Base-by-base conservation (phyloP, 2,329 filamentous ascomycete genomes). In the Ophiostoma ips region DNA sequence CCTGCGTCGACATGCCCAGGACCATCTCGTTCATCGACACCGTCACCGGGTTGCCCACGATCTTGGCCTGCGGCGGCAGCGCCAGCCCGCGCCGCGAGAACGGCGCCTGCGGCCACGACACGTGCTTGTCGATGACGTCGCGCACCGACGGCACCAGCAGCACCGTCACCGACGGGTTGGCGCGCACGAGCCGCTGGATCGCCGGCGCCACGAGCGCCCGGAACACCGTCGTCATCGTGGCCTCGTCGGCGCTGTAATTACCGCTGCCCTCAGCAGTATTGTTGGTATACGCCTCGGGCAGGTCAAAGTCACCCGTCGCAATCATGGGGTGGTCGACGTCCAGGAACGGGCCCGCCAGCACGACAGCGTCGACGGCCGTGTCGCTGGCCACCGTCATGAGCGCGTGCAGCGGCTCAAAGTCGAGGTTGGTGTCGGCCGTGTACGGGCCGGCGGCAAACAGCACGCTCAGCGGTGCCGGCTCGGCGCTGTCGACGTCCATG, bases 1-100 rank as follows among this genome's bases (percentile, higher is more conserved):
- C 92, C 59, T 94, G 84, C 1, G 81, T 83, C 24, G 83, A 88
- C 58, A 95, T 75, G 5, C 85, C 88, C 24, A 95, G 67, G 2
- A 90, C 75, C 40, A 83, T 76, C 65, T 96, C 92, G 65, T 98
- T 98, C 56, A 96, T 72, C 6, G 80, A 86, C 3, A 96, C 66
- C 9, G 85, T 87, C 72, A 94, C 90, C 1, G 92, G 92, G 61
- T 96, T 96, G 2, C 88, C 87, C 15, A 95, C 78, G 58, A 94
- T 77, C 50, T 77, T 80, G 11, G 76, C 83, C 51, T 82, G 73
- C 62, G 87, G 90, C 11, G 84, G 84, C 5, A 96, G 72, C 5
- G 84, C 86, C 7, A 94, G 75, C 16, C 89, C 84, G 59, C 81
- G 84, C 55, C 73, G 71, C 1, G 71, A 64, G 37, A 95, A 77